Percentiles rank a stretch among this genome's conserved stretches.
phyloP scores from a whole-genome alignment of 352 stramenopile species.

The Globisporangium mamillatum region DNA sequence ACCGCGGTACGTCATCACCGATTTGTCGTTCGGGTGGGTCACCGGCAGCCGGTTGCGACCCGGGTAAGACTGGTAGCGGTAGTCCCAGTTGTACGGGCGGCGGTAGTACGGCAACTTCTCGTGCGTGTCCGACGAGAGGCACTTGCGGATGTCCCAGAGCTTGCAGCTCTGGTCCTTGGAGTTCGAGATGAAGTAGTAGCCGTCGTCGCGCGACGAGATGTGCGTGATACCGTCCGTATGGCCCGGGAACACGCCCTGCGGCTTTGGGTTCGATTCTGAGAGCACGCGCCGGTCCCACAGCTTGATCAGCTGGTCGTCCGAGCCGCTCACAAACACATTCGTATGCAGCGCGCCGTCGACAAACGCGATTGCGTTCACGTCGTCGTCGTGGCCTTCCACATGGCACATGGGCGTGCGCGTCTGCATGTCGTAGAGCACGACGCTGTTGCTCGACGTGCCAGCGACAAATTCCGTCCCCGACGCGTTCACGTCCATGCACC shows the following conservation, averaged over 20 bases:
- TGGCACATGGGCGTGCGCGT: conserved; percentile 66
- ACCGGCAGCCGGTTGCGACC: conserved; percentile 50
- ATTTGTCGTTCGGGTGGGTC: conserved; percentile 69
- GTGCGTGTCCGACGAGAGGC: conserved; percentile 45
- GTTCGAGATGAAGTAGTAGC: conserved; percentile 89
- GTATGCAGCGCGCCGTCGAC: conserved; percentile 75
- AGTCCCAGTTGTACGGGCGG: conserved; percentile 73
- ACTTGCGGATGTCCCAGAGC: conserved; percentile 85
- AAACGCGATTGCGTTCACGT: conserved; percentile 86
- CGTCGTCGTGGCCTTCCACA: conserved; percentile 64
- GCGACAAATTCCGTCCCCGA: conserved; percentile 80
- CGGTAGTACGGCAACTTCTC: conserved; percentile 41
- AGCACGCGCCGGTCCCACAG: conserved; percentile 83
- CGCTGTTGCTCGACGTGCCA: conserved; percentile 66
- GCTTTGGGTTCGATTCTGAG: conserved; percentile 64
- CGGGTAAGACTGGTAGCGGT: conserved; percentile 78
- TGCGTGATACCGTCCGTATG: conserved; percentile 83
- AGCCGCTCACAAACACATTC: conserved; percentile 85
- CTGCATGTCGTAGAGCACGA: conserved; percentile 82
- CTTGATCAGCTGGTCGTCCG: conserved; percentile 83
- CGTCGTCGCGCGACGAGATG: conserved; percentile 80
- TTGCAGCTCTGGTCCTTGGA: conserved; percentile 82
- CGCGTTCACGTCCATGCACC: conserved; percentile 75
- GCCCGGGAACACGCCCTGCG: conserved; percentile 76
- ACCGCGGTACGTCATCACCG: conserved; percentile 83